A percentile compares a stretch with the other conserved stretches of the same genome.
Evolutionary conservation across 2,329 filamentous ascomycete genomes (phyloP).

Genomic region (Pleochaeta shiraiana): DNA sequence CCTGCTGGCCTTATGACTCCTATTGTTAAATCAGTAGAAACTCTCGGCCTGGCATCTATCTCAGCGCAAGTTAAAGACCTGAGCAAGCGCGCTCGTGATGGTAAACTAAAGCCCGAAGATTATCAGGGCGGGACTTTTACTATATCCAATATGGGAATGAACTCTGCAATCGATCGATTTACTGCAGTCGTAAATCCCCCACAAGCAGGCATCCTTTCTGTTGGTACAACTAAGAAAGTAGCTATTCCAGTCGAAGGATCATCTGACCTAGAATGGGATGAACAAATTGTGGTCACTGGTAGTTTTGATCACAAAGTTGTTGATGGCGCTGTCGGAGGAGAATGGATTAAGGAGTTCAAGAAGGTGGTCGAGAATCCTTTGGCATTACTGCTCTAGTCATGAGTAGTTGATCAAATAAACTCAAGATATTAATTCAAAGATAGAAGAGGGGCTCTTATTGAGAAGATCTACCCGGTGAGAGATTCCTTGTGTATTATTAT

Average conservation of each 20-base stretch:
- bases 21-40: conserved; percentile 78
- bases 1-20: conserved; percentile 91
- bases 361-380: conserved; percentile 95
- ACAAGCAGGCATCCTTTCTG: conserved; percentile 83
- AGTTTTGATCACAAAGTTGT: conserved; percentile 99
- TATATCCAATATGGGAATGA: conserved; percentile 99
- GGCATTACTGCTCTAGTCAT: conserved; percentile 62
- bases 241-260: conserved; percentile 51
- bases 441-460: no score
- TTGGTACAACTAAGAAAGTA: conserved; percentile 91
- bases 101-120: conserved; percentile 98
- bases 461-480: no score
- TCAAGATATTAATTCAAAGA: no score
- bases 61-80: conserved; percentile 85
- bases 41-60: conserved; percentile 71
- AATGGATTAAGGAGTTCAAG: conserved; percentile 96
- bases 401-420: no score
- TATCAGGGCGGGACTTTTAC: conserved; percentile 98
- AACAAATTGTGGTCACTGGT: conserved; percentile 85
- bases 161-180: conserved; percentile 85
- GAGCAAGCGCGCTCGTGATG: conserved; percentile 84
- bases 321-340: conserved; percentile 84
- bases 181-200: conserved; percentile 98
- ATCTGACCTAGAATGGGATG: conserved; percentile 64
- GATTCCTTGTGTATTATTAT: no score